Conservation (phyloP, 495 filamentous ascomycete species). For the Cercophora scortea region DNA sequence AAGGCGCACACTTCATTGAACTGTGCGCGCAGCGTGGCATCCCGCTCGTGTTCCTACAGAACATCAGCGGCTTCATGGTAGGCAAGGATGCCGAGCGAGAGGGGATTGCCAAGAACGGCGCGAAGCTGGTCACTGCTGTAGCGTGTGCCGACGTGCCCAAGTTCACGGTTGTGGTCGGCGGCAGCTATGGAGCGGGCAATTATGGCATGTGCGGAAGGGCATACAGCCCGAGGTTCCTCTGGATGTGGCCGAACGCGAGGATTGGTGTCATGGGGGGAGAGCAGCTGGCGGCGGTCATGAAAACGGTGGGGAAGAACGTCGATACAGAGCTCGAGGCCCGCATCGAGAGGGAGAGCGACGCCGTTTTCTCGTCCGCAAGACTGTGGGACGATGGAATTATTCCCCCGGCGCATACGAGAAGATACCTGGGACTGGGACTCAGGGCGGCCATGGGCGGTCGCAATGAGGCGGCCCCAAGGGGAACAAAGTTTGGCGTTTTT, state of each 20-base stretch:
- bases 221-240: conserved; percentile 82
- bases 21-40: conserved; percentile 88
- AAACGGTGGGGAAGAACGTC: conserved; percentile 76
- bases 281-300: conserved; percentile 89
- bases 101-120: conserved; percentile 96
- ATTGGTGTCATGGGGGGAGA: conserved; percentile 95
- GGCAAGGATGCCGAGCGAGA: conserved; percentile 86
- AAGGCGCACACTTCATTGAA: conserved; percentile 97
- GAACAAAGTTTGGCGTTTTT: conserved; percentile 89
- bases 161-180: conserved; percentile 90
- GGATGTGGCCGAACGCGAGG: conserved; percentile 96
- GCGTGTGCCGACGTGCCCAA: conserved; percentile 94
- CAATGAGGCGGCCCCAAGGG: conserved; percentile 47
- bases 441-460: conserved; percentile 66
- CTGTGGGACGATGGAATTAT: conserved; percentile 96
- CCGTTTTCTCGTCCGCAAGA: conserved; percentile 76
- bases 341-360: conserved; percentile 88
- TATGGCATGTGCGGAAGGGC: conserved; percentile 83
- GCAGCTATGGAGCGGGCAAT: conserved; percentile 72
- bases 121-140: conserved; percentile 93
- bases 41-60: conserved; percentile 89
- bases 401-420: conserved; percentile 77
- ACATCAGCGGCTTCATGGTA: conserved; percentile 98
- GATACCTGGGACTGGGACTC: conserved; percentile 75
- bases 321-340: conserved; percentile 75